Base-by-base conservation (phyloP, 106 monocot species). In the Dioscorea alata region DNA sequence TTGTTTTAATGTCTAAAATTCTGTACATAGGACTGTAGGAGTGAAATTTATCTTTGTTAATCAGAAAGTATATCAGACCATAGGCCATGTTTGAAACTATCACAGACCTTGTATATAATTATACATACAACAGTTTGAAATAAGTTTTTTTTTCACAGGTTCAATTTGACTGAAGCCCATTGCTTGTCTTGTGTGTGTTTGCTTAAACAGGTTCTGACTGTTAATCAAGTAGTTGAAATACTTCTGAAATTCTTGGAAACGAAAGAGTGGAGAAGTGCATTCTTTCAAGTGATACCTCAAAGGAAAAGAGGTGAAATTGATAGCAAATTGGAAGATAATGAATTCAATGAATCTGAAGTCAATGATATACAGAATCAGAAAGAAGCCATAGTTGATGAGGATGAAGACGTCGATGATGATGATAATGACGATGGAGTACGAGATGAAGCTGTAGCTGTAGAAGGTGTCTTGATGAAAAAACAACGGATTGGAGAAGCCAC, bases 221-320 rank as follows among this genome's bases (percentile, higher is more conserved):
- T 99, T 62, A 99, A 99, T 61, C 97, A 99, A 87, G 92, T 99
- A 21, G 71, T 99, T 53, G 97, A 99, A 66, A 99, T 99, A 81
- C 66, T 99, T 67, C 74, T 99, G 21, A 99, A 90, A 68, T 93
- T 82, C 70, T 49, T 90, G 58, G 92, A 99, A 83, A 93, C 92
- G 59, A 83, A 57, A 75, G 87, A 99, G 62, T 93, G 92, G 92
- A 92, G 84, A 78, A 77, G 54, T 75, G 84, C 97, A n/a, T 99
- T 99, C 81, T 97, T 97, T 80, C 73, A 85, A 62, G 92, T 87
- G 70, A 99, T 99, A 75, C 97, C 97, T 48, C 89, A 68, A 51
- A 87, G 97, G 56, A 99, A 99, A 87, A 90, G 82, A 78, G 75
- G 73, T 22, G 75, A 66, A 28, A 63, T 19, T 24, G 79, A 82